Conservation (phyloP, 148 eudicot species). For the Mesembryanthemum crystallinum region DNA sequence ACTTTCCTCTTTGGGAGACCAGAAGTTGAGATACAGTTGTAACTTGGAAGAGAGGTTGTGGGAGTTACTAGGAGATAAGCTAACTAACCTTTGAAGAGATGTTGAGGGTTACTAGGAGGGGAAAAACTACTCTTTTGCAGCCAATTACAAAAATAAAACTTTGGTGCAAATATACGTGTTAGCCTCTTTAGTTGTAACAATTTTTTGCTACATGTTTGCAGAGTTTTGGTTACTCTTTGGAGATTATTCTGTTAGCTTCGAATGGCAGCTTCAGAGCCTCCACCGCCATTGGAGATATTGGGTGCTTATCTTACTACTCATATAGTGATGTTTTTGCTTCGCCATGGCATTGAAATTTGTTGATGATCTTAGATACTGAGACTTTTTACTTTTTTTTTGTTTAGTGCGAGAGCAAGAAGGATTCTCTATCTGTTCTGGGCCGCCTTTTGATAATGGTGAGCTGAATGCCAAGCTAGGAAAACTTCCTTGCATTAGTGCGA, state of each 20-base stretch:
- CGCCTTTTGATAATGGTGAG: constrained; percentile 69
- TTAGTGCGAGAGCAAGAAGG: constrained; percentile 77
- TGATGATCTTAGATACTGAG: not conserved
- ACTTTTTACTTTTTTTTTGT: constrained; percentile 13
- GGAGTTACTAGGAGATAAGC: not conserved
- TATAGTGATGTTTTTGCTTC: not conserved
- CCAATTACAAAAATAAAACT: not conserved
- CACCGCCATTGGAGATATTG: constrained; percentile 58
- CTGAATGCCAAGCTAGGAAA: constrained; percentile 60
- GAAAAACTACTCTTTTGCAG: not conserved
- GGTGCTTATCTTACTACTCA: constrained; percentile 24
- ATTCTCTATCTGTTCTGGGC: constrained; percentile 70
- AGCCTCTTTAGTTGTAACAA: constrained; percentile 1
- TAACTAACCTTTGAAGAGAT: too few species aligned
- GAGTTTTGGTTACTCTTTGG: not conserved
- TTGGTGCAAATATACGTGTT: not conserved
- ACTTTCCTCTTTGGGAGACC: not conserved
- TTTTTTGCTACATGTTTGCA: not conserved
- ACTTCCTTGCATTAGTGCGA: constrained; percentile 57
- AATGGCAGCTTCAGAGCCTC: constrained; percentile 47
- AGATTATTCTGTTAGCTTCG: constrained; percentile 3
- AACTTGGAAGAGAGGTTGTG: not conserved
- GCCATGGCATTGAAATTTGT: not conserved
- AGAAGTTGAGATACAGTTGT: not conserved
- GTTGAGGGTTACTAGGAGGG: not conserved